Base-by-base conservation (phyloP, 202 grass and related monocot species). In the Setaria viridis region DNA sequence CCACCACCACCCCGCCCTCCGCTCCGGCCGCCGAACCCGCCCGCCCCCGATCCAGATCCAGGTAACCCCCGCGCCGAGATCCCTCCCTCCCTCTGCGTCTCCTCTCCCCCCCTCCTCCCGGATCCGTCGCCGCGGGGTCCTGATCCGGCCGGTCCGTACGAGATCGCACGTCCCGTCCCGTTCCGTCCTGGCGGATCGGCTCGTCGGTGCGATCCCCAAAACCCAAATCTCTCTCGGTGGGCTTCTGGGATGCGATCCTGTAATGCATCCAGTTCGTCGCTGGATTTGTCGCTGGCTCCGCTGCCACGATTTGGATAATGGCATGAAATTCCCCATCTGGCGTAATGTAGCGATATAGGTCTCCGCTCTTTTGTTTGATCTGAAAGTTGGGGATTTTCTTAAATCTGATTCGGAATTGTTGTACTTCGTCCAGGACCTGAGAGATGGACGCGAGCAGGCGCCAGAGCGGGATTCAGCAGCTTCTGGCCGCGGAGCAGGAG, bases 401-500 rank as follows among this genome's bases (percentile, higher is more conserved):
- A 9, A 9, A 2, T 6, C 30, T 8, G 47, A n/a, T 49, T 43
- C 57, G 33, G n/a, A 55, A 77, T 43, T 15, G 0, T 48, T 8
- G 0, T 41, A 29, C 4, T 76, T 66, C 0, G 2, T 72, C 32
- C 13, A 20, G 41, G 75, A 41, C 70, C 43, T 33, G 34, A 17
- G 79, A 86, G 84, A 97, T 97, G 95, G 95, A 94, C 21, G 3
- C 85, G 0, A 88, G 46, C 84, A 90, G 92, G 67, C 92, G 89
- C 77, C 90, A 89, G 56, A 89, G 86, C 41, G 95, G 95, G 17
- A 94, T 97, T 19, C 92, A 94, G 79, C 90, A 90, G 69, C 67
- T 97, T 62, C 67, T 97, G 77, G 82, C 95, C 50, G 95, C 87
- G 15, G 95, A 95, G 79, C 90, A 97, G 84, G 91, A 97, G 21